These are phyloP conservation scores for Acanthamoeba castellanii DNA, from an alignment of 208 protist genomes.

Conservation along the genomic window DNA sequence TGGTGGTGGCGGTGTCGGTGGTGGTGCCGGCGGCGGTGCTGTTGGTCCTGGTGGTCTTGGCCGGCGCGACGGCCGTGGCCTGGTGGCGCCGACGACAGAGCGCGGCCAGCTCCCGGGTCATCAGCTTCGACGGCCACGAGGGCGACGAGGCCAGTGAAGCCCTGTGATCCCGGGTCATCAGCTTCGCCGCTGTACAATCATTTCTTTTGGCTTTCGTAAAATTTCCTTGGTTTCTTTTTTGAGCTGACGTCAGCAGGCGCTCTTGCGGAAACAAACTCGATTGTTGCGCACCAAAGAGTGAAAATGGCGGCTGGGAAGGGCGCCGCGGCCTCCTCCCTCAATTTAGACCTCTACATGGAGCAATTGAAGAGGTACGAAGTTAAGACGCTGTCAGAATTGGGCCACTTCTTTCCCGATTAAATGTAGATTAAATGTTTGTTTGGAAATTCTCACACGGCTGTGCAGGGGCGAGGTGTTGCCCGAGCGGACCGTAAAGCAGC, in stretches of 20 bases:
- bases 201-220: too few relatives aligned
- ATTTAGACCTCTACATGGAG: constrained; percentile 53
- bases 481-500: constrained; percentile 68
- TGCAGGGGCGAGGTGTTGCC: constrained; percentile 57
- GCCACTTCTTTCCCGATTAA: background rate
- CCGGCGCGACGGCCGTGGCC: background rate
- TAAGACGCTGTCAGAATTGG: background rate
- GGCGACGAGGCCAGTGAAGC: background rate
- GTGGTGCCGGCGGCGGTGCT: background rate
- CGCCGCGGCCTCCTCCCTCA: background rate
- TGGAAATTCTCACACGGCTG: background rate
- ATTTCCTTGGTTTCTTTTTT: too few relatives aligned
- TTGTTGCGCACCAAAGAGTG: too few relatives aligned
- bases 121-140: background rate
- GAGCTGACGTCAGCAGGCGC: too few relatives aligned
- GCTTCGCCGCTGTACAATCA: too few relatives aligned
- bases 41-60: background rate
- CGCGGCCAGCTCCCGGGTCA: background rate
- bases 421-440: background rate
- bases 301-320: background rate
- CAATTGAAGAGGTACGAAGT: background rate
- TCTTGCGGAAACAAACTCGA: too few relatives aligned
- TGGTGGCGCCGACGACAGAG: constrained; percentile 16
- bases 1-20: background rate
- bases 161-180: background rate